These are phyloP conservation scores for Mortierella polycephala DNA, from an alignment of 371 early-diverging fungal species.

Conservation along the genomic window DNA sequence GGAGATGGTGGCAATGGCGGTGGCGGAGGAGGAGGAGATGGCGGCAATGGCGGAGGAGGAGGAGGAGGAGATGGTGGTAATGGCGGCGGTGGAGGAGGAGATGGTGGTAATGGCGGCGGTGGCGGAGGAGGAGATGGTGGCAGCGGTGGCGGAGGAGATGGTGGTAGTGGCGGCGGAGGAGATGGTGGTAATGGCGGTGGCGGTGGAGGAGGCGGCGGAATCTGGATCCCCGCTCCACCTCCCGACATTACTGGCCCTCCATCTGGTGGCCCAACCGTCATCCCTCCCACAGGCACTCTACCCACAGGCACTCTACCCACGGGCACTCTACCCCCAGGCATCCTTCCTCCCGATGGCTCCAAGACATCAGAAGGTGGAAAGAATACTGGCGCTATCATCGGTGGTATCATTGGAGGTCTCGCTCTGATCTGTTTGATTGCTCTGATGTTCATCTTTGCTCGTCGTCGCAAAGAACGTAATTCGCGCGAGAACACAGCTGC, in stretches of 20 bases:
- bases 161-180: not conserved
- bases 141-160: not conserved
- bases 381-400: constrained; percentile 25
- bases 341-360: constrained; percentile 14
- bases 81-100: constrained; percentile 1
- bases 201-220: constrained; percentile 7
- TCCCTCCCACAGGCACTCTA: constrained; percentile 5
- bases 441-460: constrained; percentile 34
- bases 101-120: not conserved
- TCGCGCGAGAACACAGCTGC: constrained; percentile 10
- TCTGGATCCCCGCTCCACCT: constrained; percentile 28
- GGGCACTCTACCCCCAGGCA: constrained; percentile 13
- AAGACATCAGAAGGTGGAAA: constrained; percentile 19
- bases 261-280: constrained; percentile 32
- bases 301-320: constrained; percentile 4
- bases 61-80: not conserved
- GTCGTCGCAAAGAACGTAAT: constrained; percentile 29
- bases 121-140: constrained; percentile 4
- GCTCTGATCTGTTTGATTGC: constrained; percentile 37
- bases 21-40: not conserved
- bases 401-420: constrained; percentile 33
- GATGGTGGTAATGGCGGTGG: constrained; percentile 3
- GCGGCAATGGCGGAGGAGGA: not conserved
- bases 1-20: not conserved
- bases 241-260: constrained; percentile 26